Conservation (phyloP, 192 early-diverging fungal species). For the Spizellomyces punctatus region DNA sequence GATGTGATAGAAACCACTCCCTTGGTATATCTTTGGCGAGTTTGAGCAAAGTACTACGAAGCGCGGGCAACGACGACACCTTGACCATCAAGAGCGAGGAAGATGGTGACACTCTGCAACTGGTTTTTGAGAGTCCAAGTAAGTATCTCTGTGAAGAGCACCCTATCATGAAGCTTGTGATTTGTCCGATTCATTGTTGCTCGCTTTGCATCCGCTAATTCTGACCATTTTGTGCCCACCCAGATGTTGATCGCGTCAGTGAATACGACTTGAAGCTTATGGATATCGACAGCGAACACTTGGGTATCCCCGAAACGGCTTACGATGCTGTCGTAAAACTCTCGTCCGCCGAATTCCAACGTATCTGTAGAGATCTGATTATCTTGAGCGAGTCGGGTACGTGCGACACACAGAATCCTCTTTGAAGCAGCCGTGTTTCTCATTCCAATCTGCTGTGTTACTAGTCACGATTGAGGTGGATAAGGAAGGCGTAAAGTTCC, state of each 20-base stretch:
- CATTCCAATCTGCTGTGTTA: too few relatives aligned
- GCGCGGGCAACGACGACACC: conserved; percentile 88
- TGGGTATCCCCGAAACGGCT: conserved; percentile 92
- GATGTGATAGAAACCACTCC: conserved; percentile 86
- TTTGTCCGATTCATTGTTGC: conserved; percentile 2
- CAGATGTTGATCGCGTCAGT: conserved; percentile 32
- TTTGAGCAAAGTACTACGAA: conserved; percentile 92
- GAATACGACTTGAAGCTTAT: conserved; percentile 98
- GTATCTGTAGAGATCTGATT: conserved; percentile 86
- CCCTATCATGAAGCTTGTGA: too few relatives aligned
- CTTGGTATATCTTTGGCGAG: conserved; percentile 87
- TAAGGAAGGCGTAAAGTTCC: conserved; percentile 95
- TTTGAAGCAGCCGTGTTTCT: not conserved
- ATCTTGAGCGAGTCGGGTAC: conserved; percentile 82
- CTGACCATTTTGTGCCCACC: not conserved
- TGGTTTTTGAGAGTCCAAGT: conserved; percentile 64
- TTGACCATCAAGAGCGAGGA: conserved; percentile 91
- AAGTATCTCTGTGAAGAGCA: conserved; percentile 7
- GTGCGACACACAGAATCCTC: not conserved
- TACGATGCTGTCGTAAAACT: conserved; percentile 91
- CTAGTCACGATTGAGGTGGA: conserved; percentile 82
- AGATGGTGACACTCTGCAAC: conserved; percentile 74
- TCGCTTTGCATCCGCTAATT: not conserved
- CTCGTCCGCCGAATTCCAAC: conserved; percentile 87
- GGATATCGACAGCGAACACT: conserved; percentile 96